These are phyloP conservation scores for Cochliopodium minus DNA, from an alignment of 208 protist genomes.

Conservation along the genomic window DNA sequence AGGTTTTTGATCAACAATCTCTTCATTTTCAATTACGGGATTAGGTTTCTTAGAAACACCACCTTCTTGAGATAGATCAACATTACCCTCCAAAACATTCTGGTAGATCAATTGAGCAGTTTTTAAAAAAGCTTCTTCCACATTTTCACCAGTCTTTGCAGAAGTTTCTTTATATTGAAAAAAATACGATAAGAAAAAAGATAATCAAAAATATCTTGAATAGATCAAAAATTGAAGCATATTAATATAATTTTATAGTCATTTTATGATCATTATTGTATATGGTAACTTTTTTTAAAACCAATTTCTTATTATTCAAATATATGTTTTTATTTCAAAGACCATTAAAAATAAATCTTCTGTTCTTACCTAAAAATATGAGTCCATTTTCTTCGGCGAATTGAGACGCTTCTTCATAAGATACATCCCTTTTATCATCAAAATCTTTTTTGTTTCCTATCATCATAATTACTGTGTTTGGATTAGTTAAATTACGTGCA, in stretches of 20 bases:
- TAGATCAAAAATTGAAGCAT: too few species aligned
- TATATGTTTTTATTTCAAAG: too few species aligned
- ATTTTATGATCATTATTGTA: too few species aligned
- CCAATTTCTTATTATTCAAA: too few species aligned
- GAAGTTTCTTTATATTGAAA: conserved; percentile 1
- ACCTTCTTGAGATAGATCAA: conserved; percentile 4
- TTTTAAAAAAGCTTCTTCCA: conserved; percentile 73
- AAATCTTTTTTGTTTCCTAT: conserved; percentile 86
- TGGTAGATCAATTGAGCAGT: conserved; percentile 37
- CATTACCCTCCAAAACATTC: conserved; percentile 39
- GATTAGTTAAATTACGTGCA: conserved; percentile 59
- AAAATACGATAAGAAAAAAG: background rate
- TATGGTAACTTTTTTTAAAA: too few species aligned
- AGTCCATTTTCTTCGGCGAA: conserved; percentile 77
- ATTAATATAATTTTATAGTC: too few species aligned
- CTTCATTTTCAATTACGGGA: background rate
- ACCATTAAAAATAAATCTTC: conserved; percentile 11
- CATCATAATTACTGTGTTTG: conserved; percentile 58
- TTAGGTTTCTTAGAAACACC: background rate
- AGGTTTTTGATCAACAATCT: background rate
- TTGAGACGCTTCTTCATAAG: conserved; percentile 73
- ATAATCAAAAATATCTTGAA: background rate
- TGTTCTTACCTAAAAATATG: background rate
- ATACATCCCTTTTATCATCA: conserved; percentile 74
- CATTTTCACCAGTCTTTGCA: conserved; percentile 67